phyloP scores from a whole-genome alignment of 129 eudicot genomes.

The Solidago caesia region DNA sequence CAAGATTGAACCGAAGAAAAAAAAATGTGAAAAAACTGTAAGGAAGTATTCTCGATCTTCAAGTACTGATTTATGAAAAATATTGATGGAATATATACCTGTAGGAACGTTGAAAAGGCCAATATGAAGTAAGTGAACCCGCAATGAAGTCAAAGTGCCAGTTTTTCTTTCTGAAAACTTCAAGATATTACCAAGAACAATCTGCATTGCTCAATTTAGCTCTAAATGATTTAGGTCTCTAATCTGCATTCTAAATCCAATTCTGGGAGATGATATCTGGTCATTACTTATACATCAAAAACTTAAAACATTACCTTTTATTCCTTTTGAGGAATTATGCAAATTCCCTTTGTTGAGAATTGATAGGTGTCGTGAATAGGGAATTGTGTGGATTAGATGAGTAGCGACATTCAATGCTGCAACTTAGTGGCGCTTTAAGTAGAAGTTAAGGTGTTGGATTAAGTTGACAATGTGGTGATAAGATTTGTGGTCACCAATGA shows the following conservation, averaged over 20 bases:
- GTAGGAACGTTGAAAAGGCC: constrained; percentile 95
- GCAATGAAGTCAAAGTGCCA: constrained; percentile 97
- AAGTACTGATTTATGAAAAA: not conserved
- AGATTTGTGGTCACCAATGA: too few relatives aligned
- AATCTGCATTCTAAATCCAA: not conserved
- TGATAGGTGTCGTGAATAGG: too few relatives aligned
- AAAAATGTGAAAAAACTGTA: not conserved
- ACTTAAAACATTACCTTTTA: too few relatives aligned
- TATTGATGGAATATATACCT: constrained; percentile 38
- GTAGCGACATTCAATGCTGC: too few relatives aligned
- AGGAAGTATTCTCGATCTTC: not conserved
- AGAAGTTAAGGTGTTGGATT: too few relatives aligned
- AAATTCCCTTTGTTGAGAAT: too few relatives aligned
- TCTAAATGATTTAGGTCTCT: not conserved
- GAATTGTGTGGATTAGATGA: too few relatives aligned
- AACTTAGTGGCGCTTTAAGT: too few relatives aligned
- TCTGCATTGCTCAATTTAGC: constrained; percentile 41
- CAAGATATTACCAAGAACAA: constrained; percentile 92
- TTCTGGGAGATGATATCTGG: too few relatives aligned
- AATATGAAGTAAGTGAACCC: constrained; percentile 87
- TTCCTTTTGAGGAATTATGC: too few relatives aligned
- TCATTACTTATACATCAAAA: too few relatives aligned
- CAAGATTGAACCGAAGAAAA: constrained; percentile 69
- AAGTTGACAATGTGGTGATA: too few relatives aligned
- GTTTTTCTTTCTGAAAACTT: constrained; percentile 87